Conservation (phyloP, 129 eudicot genomes). For the Mikania micrantha region DNA sequence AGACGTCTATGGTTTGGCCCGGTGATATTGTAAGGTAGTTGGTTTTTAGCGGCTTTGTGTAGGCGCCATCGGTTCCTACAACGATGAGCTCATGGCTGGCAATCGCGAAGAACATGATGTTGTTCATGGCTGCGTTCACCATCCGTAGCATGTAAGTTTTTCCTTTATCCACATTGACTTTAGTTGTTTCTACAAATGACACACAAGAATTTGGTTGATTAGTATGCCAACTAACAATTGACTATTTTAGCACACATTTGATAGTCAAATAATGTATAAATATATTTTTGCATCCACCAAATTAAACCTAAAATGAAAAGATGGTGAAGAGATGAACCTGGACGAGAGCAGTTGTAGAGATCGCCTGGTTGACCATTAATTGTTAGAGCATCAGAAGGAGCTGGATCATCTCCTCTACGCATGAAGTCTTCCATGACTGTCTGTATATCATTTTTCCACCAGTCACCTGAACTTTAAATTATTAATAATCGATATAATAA, state of each 20-base stretch:
- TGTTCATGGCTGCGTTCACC: constrained; percentile 69
- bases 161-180: constrained; percentile 39
- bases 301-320: too few relatives aligned
- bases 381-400: constrained; percentile 42
- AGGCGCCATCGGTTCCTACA: constrained; percentile 63
- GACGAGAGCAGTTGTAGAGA: constrained; percentile 33
- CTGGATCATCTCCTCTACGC: constrained; percentile 41
- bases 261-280: too few relatives aligned
- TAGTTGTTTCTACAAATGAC: constrained; percentile 48
- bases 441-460: constrained; percentile 49
- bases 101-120: constrained; percentile 36
- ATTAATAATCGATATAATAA: background rate
- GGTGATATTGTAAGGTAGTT: constrained; percentile 47
- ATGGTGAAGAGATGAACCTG: too few relatives aligned
- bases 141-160: constrained; percentile 61
- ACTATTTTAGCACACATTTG: too few relatives aligned
- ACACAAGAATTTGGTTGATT: too few relatives aligned
- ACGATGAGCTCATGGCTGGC: constrained; percentile 41
- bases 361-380: constrained; percentile 65
- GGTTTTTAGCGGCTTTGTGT: constrained; percentile 43
- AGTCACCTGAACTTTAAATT: constrained; percentile 27
- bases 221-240: too few relatives aligned
- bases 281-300: too few relatives aligned
- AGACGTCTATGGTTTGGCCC: constrained; percentile 57
- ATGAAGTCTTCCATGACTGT: constrained; percentile 33